Evolutionary conservation across 495 filamentous ascomycete genomes (phyloP), one percentile per base, ranked within the genome.

Genomic region (Hypoxylon fragiforme): DNA sequence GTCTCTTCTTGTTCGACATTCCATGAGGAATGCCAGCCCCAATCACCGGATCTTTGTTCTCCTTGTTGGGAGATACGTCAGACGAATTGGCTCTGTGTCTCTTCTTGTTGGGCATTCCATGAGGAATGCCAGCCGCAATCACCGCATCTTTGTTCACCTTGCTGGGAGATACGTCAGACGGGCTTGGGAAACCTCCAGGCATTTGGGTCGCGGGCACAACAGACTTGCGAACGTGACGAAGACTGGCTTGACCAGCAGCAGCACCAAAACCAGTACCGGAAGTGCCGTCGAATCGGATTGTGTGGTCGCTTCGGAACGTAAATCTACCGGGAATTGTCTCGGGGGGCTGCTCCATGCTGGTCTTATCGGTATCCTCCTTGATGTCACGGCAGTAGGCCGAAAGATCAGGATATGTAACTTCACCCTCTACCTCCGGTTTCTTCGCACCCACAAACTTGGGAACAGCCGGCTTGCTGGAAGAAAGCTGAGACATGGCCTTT

Each of bases 81-180:
- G 80, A 77, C 20, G 68, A 72, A 40, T 62, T 73, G 20, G 73
- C 75, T 12, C 83, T 79, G 47, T 79, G 78, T 37, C 86, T 78
- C 73, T 90, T 90, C 75, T 91, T 89, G 71, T 87, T 89, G 3
- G 70, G 62, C 63, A 91, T 82, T 24, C 88, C 87, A 60, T 90
- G 86, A 3, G 85, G 77, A 24, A 88, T 73, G 11, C 67, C 60
- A 21, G 61, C 40, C 13, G 68, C 31, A 34, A 60, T 52, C 12
- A 54, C 50, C 4, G 76, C 73, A 15, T 67, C 72, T 37, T 70
- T 59, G 34, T 77, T 78, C 57, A 80, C 77, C 63, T 81, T 81
- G 64, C 79, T 75, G 0, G 69, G 62, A 31, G 46, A 62, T 36
- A 12, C 42, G n/a, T 57, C 57, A 2, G 44, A 36, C 0, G 22